Conservation (phyloP, 2,329 filamentous ascomycete genomes). For the Sphaerostilbella broomeana region DNA sequence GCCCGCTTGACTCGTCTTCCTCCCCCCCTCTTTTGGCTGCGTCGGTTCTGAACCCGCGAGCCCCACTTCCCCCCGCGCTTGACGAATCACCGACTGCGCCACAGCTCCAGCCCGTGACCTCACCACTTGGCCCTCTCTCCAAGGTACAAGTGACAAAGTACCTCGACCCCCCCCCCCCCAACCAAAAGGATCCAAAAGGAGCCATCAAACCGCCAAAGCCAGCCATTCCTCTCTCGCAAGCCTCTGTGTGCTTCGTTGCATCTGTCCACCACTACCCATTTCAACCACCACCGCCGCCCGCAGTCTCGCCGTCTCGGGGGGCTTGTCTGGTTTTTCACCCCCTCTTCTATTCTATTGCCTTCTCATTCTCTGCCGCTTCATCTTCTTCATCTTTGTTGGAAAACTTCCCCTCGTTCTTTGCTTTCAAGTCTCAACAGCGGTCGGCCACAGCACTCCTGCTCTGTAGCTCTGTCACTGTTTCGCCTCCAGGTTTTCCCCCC, state of each 20-base stretch:
- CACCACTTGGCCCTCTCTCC: conserved; percentile 18
- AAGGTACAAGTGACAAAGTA: conserved; percentile 10
- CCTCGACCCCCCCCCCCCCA: conserved; percentile 2
- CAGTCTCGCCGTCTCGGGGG: no score
- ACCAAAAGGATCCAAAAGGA: conserved; percentile 9
- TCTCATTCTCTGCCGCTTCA: no score
- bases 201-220: conserved; percentile 9
- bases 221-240: conserved; percentile 5
- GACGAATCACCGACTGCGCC: conserved; percentile 17
- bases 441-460: conserved; percentile 8
- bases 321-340: conserved; percentile 6
- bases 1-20: conserved; percentile 7
- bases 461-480: not conserved
- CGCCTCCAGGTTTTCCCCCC: not conserved
- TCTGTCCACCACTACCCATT: conserved; percentile 8
- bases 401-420: conserved; percentile 11
- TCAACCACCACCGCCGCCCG: conserved; percentile 6
- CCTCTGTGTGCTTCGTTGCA: conserved; percentile 13
- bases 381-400: conserved; percentile 4
- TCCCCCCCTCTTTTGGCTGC: conserved; percentile 2
- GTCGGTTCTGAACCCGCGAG: not conserved
- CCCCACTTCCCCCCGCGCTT: conserved; percentile 3
- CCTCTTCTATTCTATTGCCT: conserved; percentile 2
- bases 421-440: conserved; percentile 5
- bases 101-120: conserved; percentile 21